Base-by-base conservation (phyloP, 306 rosid genomes). In the Inga laurina region DNA sequence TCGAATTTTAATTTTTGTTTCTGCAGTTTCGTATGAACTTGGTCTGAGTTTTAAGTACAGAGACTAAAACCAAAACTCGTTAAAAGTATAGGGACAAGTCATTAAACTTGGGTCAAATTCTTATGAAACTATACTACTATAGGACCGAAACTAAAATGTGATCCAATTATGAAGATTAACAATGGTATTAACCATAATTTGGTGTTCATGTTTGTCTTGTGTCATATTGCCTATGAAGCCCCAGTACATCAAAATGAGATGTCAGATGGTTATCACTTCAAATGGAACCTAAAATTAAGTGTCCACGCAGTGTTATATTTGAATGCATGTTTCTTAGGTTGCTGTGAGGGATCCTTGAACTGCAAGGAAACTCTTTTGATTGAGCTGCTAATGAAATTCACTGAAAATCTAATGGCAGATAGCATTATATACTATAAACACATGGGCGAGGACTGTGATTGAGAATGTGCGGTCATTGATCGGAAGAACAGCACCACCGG, bases 401-500 rank as follows among this genome's bases (percentile, higher is more conserved):
- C n/a, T 73, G 43, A 82, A 86, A 79, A 44, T 66, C 56, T 82
- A 22, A 75, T 82, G 76, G 86, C 91, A 93, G 97, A 92, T 93
- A 39, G 98, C 97, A n/a, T 18, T 93, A 5, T 93, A 94, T 15
- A 94, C 98, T 54, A 94, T 94, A 0, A 92, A 87, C 49, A 90
- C 98, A 49, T 92, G 98, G 97, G 34, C 97, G 6, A 90, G 37
- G 86, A 94, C 94, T 0, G 98, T 94, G 21, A 77, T 92, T 21
- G 98, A 94, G 89, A 94, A 90, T 82, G 98, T 94, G 18, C 39
- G 82, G 72, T 88, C 93, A 0, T 90, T 94, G 0, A 87, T 94
- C 0, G 98, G 98, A 87, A 84, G 93, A 61, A 89, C 97, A 21
- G 97, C 97, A 4, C 94, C 98, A 1, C 98, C 98, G 1, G 97